Conservation (phyloP, 108 stramenopile genomes). For the Skeletonema potamos region DNA sequence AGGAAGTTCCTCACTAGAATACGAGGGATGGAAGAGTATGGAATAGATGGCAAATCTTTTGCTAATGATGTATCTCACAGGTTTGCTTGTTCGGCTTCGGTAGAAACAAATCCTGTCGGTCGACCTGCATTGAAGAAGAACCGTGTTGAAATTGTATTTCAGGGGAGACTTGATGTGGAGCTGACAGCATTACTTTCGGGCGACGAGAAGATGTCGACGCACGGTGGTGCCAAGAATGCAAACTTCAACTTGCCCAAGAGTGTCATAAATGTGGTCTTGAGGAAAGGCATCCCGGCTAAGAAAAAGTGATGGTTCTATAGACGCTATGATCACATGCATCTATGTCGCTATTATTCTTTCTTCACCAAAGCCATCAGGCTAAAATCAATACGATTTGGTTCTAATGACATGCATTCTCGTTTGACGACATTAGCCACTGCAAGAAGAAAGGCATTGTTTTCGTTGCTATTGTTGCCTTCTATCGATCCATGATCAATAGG, state of each 20-base stretch:
- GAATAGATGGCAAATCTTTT: constrained; percentile 54
- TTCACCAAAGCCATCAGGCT: constrained; percentile 6
- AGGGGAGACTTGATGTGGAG: constrained; percentile 76
- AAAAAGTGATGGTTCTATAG: constrained; percentile 34
- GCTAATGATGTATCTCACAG: constrained; percentile 62
- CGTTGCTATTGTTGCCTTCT: neutral
- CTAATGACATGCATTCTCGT: neutral
- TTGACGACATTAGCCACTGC: neutral
- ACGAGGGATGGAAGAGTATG: constrained; percentile 78
- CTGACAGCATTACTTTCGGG: constrained; percentile 71
- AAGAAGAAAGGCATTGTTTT: neutral
- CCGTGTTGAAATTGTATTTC: constrained; percentile 67
- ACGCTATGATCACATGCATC: neutral
- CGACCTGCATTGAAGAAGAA: constrained; percentile 64
- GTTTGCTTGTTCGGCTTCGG: constrained; percentile 66
- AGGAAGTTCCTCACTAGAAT: constrained; percentile 77
- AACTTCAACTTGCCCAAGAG: constrained; percentile 59
- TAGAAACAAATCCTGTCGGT: constrained; percentile 60
- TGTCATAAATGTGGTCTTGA: constrained; percentile 55
- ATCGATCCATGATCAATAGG: constrained; percentile 3
- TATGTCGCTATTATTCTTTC: neutral
- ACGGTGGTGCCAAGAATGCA: constrained; percentile 73
- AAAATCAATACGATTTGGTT: constrained; percentile 5
- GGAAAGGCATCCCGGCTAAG: constrained; percentile 75
- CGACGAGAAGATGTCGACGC: constrained; percentile 63